Base-by-base conservation (phyloP, 2,329 filamentous ascomycete species). In the Fusarium phyllophilum region DNA sequence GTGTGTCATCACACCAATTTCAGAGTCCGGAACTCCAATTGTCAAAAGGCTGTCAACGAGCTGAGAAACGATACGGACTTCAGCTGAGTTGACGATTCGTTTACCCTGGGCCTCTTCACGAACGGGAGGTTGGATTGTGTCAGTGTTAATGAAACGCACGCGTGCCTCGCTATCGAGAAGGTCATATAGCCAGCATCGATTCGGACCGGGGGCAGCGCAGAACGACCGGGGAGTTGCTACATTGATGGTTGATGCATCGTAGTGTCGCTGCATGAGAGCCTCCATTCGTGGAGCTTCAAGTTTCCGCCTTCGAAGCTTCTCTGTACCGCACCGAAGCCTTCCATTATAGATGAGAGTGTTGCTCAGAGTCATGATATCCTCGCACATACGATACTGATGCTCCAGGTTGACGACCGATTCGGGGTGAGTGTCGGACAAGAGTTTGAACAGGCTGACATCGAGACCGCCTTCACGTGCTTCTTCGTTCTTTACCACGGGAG, bases 321-420 rank as follows among this genome's bases (percentile, higher is more conserved):
- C 87, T 9, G 92, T 97, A 31, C 96, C 96, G 79, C 96, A 99
- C 78, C 96, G 96, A 42, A 99, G 88, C 41, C 91, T 90, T 9
- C 95, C 96, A n/a, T 92, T 87, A 83, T 99, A 99, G 78, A 99
- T 98, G 63, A 99, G 88, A 3, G 90, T 93, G 82, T 98, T 99
- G 72, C 94, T 97, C 20, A 99, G 88, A 5, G 92, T 89, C 96
- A 98, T 98, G 69, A 99, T 93, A 70, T 99, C 96, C 75, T 96
- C 93, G 78, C 94, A 97, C 96, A 99, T 99, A 70, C 96, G 94
- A 80, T 99, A 99, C 81, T 99, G 96, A 78, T 98, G 95, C 78
- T 96, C 95, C 4, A 99, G 89, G 72, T 93, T 97, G 70, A 97
- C 94, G 5, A 99, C 95, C 2, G 95, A 95, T 52, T 90, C 86